Conservation (phyloP, 305 asterid species). For the Solanum hybrid region DNA sequence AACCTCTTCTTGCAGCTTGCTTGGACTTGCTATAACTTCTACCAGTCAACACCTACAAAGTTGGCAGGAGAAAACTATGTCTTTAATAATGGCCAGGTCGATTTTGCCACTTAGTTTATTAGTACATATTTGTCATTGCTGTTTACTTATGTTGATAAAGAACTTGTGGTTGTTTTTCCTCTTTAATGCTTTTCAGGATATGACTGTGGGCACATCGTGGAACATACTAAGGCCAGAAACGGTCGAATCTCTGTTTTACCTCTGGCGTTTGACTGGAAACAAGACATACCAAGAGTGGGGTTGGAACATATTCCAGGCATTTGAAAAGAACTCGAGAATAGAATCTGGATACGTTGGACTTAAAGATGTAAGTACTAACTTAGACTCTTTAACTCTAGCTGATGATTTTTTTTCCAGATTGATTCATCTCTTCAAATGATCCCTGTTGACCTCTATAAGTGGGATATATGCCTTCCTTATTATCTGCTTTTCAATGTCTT, state of each 20-base stretch:
- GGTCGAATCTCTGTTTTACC: constrained; percentile 93
- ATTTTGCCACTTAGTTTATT: too few species aligned
- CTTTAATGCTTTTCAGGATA: constrained; percentile 36
- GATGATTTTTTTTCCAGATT: too few species aligned
- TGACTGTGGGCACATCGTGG: constrained; percentile 98
- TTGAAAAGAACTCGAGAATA: constrained; percentile 84
- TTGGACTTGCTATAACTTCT: constrained; percentile 98
- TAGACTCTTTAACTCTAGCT: too few species aligned
- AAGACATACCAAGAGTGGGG: constrained; percentile 99
- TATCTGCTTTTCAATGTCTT: too few species aligned
- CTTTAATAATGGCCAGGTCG: constrained; percentile 45
- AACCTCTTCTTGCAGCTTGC: constrained; percentile 54
- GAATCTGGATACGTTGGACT: constrained; percentile 94
- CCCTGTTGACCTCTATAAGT: too few species aligned
- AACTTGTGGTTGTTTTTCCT: not conserved
- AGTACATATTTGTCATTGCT: too few species aligned
- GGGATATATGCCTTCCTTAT: too few species aligned
- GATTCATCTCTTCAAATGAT: too few species aligned
- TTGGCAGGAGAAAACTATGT: constrained; percentile 98
- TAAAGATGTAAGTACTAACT: constrained; percentile 63
- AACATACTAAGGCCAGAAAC: constrained; percentile 99
- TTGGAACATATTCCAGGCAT: constrained; percentile 97
- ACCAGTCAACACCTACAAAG: constrained; percentile 91
- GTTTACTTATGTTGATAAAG: too few species aligned
- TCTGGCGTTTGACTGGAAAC: constrained; percentile 96